Percentiles rank a stretch among this genome's conserved stretches.
These are phyloP conservation scores for Polygonum aviculare DNA, from an alignment of 148 eudicot genomes.

Conservation along the genomic window DNA sequence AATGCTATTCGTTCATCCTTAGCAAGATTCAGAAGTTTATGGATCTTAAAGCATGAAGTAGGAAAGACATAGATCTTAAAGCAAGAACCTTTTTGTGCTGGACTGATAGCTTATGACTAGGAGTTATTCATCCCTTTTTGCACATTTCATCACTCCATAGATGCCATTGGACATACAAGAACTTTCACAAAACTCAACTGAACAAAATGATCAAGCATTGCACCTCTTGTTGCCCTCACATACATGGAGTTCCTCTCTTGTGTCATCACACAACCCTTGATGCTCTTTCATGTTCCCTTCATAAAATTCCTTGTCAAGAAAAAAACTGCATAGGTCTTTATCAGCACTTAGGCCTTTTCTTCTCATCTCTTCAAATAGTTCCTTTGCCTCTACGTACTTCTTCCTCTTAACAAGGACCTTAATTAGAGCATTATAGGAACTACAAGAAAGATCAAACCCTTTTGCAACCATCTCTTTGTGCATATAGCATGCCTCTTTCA, in stretches of 20 bases:
- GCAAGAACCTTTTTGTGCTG: not conserved
- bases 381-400: conserved; percentile 61
- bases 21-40: no score
- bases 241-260: conserved; percentile 36
- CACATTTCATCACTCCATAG: not conserved
- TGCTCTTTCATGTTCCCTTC: conserved; percentile 55
- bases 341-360: conserved; percentile 44
- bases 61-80: not conserved
- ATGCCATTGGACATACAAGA: not conserved
- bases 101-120: not conserved
- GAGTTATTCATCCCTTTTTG: not conserved
- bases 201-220: conserved; percentile 4
- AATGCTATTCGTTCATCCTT: no score
- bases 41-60: not conserved
- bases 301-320: conserved; percentile 52
- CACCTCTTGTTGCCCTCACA: conserved; percentile 24
- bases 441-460: conserved; percentile 43
- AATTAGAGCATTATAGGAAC: conserved; percentile 62
- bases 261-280: conserved; percentile 75
- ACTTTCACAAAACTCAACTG: not conserved
- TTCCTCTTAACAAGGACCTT: conserved; percentile 76
- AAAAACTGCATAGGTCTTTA: conserved; percentile 44
- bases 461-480: conserved; percentile 69
- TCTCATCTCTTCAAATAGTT: conserved; percentile 78
- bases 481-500: conserved; percentile 94